A percentile compares a stretch with the other conserved stretches of the same genome.
phyloP scores from a whole-genome alignment of 2,329 filamentous ascomycete species.

The Penicillium brevicompactum region DNA sequence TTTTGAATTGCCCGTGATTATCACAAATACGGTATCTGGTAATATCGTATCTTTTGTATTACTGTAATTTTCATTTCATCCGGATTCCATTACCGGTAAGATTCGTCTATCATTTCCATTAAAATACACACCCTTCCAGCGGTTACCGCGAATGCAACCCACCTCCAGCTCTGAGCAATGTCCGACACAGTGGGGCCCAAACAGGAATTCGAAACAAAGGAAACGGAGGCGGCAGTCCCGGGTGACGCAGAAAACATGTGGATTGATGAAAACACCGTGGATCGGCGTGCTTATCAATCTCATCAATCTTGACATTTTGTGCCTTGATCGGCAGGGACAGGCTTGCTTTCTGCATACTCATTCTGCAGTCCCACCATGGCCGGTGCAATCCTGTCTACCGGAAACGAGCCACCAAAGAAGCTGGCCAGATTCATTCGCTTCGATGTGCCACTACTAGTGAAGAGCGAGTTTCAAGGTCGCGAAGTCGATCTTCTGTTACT shows the following conservation, averaged over 20 bases:
- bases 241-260: neutral
- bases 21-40: neutral
- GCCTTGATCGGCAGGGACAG: neutral
- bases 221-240: neutral
- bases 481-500: conserved; percentile 9
- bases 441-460: conserved; percentile 6
- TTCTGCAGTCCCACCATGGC: conserved; percentile 6
- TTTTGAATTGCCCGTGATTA: neutral
- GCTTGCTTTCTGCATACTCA: conserved; percentile 3
- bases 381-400: conserved; percentile 9
- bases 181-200: neutral
- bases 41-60: neutral
- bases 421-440: conserved; percentile 12
- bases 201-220: neutral
- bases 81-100: neutral
- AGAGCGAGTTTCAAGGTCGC: conserved; percentile 3
- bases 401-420: conserved; percentile 6
- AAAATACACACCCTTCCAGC: neutral
- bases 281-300: neutral
- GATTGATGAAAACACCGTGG: neutral
- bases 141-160: neutral
- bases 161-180: neutral
- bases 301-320: neutral
- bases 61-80: neutral
- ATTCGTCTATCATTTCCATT: neutral